Base-by-base conservation (phyloP, 305 asterid genomes). In the Striga hermonthica region DNA sequence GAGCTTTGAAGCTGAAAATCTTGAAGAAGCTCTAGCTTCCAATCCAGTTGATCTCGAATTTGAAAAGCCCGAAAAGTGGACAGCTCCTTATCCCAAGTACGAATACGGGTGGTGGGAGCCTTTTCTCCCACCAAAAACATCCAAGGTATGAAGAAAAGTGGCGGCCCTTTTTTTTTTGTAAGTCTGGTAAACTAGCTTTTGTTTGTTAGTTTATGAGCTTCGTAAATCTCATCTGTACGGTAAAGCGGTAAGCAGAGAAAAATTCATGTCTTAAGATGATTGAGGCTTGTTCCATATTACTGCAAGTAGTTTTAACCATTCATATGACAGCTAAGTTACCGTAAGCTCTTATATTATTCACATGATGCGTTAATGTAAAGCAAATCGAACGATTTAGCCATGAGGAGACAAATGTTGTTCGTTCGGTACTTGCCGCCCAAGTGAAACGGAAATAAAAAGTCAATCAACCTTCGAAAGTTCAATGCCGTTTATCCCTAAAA, bases 51-150 rank as follows among this genome's bases (percentile, higher is more conserved):
- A 72, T 65, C 66, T 92, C 4, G 79, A 84, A 83, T 92, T 89
- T 72, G 90, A 80, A 41, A 80, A 87, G 83, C 94, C 96, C 0
- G 86, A 83, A 35, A 89, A 81, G 40, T 92, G 98, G 98, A 81
- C 86, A 0, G 98, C 98, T 62, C 98, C 97, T 52, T 92, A 89
- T 71, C 75, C 94, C 9, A 92, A 89, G 81, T 92, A 89, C 8
- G 85, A 92, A 67, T 86, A 9, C 4, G 98, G 97, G 40, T 92
- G 98, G 96, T 89, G 98, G 98, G 95, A 86, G 69, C 69, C 85
- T 13, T 92, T 84, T 86, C 89, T 92, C 53, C 95, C 82, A 60
- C 72, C 90, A 50, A 79, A 72, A 44, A 63, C 91, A n/a, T 77
- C 77, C 15, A 73, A 73, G 66, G 95, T 88, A 78, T 88, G 84